These are phyloP conservation scores for Neonectria coccinea DNA, from an alignment of 2,329 filamentous ascomycete genomes.

Conservation along the genomic window DNA sequence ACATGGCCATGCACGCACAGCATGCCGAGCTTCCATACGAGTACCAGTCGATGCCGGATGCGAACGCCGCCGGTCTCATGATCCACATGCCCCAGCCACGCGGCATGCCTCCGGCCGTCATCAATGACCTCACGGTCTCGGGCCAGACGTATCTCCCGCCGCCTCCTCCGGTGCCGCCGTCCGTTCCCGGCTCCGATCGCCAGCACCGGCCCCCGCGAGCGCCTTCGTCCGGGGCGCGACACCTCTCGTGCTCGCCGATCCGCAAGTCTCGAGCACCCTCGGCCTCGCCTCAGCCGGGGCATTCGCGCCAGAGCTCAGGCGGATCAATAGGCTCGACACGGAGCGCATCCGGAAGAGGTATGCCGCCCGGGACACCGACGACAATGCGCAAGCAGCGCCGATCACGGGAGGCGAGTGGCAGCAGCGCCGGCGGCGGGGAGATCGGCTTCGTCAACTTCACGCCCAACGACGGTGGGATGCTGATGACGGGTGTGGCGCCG, in stretches of 20 bases:
- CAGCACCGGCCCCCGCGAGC: conserved; percentile 63
- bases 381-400: conserved; percentile 55
- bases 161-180: conserved; percentile 46
- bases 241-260: conserved; percentile 55
- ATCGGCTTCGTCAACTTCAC: conserved; percentile 91
- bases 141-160: conserved; percentile 52
- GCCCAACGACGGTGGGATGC: conserved; percentile 78
- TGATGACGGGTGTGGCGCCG: conserved; percentile 91
- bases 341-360: conserved; percentile 52
- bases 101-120: conserved; percentile 49
- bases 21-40: conserved; percentile 57
- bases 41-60: conserved; percentile 49
- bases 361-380: conserved; percentile 55
- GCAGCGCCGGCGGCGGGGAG: conserved; percentile 44
- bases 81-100: conserved; percentile 66
- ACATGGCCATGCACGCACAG: conserved; percentile 56
- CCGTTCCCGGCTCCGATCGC: conserved; percentile 49
- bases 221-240: conserved; percentile 65
- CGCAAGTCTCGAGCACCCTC: conserved; percentile 58
- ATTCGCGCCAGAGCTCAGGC: conserved; percentile 56
- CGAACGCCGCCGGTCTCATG: conserved; percentile 58
- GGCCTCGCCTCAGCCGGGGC: conserved; percentile 55
- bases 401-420: conserved; percentile 51
- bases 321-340: conserved; percentile 51
- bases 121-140: conserved; percentile 51